These are phyloP conservation scores for Candida lessepsii DNA, from an alignment of 805 yeast species.

Conservation along the genomic window DNA sequence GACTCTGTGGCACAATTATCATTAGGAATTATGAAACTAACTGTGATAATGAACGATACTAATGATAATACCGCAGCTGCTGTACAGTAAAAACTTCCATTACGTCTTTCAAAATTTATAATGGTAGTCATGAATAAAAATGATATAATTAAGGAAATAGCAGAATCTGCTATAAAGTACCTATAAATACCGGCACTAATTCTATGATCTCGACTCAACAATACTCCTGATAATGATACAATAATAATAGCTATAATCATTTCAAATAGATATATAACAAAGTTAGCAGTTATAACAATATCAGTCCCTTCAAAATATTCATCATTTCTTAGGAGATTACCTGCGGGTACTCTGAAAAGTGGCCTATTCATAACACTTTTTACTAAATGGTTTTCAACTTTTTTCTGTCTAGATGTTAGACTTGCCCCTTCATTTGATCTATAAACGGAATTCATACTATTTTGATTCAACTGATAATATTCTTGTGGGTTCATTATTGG, in stretches of 20 bases:
- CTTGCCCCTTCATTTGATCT: slow-evolving; percentile 18
- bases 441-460: slow-evolving; percentile 7
- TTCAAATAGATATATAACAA: slow-evolving; percentile 32
- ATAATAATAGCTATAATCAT: slow-evolving; percentile 26
- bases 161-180: slow-evolving; percentile 37
- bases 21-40: slow-evolving; percentile 26
- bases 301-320: slow-evolving; percentile 14
- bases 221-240: slow-evolving; percentile 26
- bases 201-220: slow-evolving; percentile 23
- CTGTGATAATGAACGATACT: slow-evolving; percentile 33
- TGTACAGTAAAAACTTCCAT: slow-evolving; percentile 41
- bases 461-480: slow-evolving; percentile 10
- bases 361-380: slow-evolving; percentile 35
- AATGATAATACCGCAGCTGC: slow-evolving; percentile 33
- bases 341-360: slow-evolving; percentile 21
- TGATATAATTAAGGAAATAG: slow-evolving; percentile 32
- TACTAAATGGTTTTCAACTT: slow-evolving; percentile 28
- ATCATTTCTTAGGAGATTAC: slow-evolving; percentile 16
- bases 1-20: slow-evolving; percentile 18
- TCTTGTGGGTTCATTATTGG: slow-evolving; percentile 22
- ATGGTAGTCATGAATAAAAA: slow-evolving; percentile 34
- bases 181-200: slow-evolving; percentile 28
- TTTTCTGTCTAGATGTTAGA: slow-evolving; percentile 21
- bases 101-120: slow-evolving; percentile 38
- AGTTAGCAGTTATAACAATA: slow-evolving; percentile 25